Evolutionary conservation across 257 asterid genomes (phyloP).

Genomic region (Jacaranda copaia): DNA sequence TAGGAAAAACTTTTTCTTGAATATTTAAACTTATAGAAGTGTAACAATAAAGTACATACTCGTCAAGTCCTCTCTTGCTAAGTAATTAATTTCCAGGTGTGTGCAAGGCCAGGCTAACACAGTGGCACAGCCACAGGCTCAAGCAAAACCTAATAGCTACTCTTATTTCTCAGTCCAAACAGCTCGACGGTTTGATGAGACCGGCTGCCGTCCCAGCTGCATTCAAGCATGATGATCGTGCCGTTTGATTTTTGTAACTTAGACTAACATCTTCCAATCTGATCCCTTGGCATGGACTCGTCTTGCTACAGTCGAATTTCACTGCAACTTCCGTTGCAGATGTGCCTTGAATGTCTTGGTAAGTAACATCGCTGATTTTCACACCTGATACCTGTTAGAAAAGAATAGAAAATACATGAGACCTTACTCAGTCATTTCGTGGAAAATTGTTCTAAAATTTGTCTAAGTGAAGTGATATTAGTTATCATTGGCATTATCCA

Average conservation of each 20-base stretch:
- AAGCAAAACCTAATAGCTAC: not conserved
- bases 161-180: constrained; percentile 35
- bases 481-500: too few relatives aligned
- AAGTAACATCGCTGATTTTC: constrained; percentile 56
- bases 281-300: constrained; percentile 58
- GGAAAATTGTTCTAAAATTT: too few relatives aligned
- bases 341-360: constrained; percentile 61
- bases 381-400: constrained; percentile 60
- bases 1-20: too few relatives aligned
- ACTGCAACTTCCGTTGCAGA: constrained; percentile 69
- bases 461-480: too few relatives aligned
- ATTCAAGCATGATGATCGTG: constrained; percentile 53
- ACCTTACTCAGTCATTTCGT: not conserved
- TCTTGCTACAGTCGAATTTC: constrained; percentile 68
- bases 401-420: not conserved
- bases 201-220: constrained; percentile 59
- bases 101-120: constrained; percentile 23
- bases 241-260: constrained; percentile 37
- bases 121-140: constrained; percentile 28
- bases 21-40: too few relatives aligned
- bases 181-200: constrained; percentile 50
- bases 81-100: not conserved
- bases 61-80: not conserved
- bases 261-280: constrained; percentile 51
- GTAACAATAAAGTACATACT: not conserved